Base-by-base conservation (phyloP, 164 flowering plant species). In the Annona squamosa region DNA sequence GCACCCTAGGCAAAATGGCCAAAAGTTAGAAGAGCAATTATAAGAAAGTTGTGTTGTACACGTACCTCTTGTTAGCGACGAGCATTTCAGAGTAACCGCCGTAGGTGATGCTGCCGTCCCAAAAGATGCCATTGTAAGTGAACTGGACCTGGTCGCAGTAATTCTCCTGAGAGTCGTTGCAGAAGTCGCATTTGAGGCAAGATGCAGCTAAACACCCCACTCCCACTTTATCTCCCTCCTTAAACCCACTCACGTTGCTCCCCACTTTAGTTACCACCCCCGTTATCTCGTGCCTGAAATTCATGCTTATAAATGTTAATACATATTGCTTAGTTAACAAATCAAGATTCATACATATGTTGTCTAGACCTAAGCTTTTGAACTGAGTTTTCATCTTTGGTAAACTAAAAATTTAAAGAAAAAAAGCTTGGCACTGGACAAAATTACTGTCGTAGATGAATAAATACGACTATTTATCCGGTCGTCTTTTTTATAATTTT, bases 31-130 rank as follows among this genome's bases (percentile, higher is more conserved):
- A 26, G 37, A 26, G 37, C 37, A 26, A 26, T 26, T 26, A 26
- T 26, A 26, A 26, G 37, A 26, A 52, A 52, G 26, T 3, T 2
- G 17, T 18, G n/a, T 3, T 19, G 65, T 10, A 17, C 12, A 13
- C n/a, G 2, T 76, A 91, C 92, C 91, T 77, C 18, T 87, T 78
- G 81, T 92, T 87, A 0, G 90, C 85, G 0, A 92, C 91, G 1
- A 91, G 48, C 81, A 85, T 79, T 4, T 84, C 74, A 62, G 96
- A 89, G 82, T 87, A 92, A 46, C 98, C 98, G 12, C 98, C 98
- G 37, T 89, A 87, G 52, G 98, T 92, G 76, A 87, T 83, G 82
- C 85, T 87, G 4, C 94, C 96, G 71, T 92, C 98, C 90, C 90
- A 86, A 83, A 86, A 92, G 17, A 89, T 74, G 73, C 91, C 92